Percentiles rank a stretch among this genome's conserved stretches.
phyloP scores from a whole-genome alignment of 1,139 yeast genomes.

The Pichia sp. region DNA sequence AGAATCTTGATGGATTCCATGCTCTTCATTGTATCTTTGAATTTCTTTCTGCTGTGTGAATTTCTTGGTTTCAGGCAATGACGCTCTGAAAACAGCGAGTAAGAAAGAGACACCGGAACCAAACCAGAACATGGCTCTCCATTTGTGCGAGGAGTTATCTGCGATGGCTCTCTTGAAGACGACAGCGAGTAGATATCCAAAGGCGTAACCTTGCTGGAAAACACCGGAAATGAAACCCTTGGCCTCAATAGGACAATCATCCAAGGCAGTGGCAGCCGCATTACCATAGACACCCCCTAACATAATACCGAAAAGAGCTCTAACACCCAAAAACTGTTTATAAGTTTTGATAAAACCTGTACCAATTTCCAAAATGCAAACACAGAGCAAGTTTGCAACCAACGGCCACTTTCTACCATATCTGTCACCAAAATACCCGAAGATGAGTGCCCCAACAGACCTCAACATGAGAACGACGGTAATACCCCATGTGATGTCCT shows the following conservation, averaged over 20 bases:
- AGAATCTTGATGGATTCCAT: constrained; percentile 22
- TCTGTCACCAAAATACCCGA: constrained; percentile 60
- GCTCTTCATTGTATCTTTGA: constrained; percentile 26
- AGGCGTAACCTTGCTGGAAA: constrained; percentile 67
- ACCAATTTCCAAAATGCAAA: constrained; percentile 58
- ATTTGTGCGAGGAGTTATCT: constrained; percentile 44
- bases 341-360: constrained; percentile 65
- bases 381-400: constrained; percentile 43
- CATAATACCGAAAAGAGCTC: constrained; percentile 60
- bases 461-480: constrained; percentile 74
- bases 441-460: constrained; percentile 68
- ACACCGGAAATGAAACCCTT: constrained; percentile 60
- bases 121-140: constrained; percentile 81
- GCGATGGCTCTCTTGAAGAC: constrained; percentile 57
- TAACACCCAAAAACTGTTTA: constrained; percentile 59
- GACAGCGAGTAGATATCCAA: constrained; percentile 61
- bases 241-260: constrained; percentile 58
- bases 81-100: constrained; percentile 46
- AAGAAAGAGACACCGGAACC: constrained; percentile 63
- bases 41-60: constrained; percentile 31
- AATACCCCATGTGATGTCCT: constrained; percentile 70
- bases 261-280: constrained; percentile 62
- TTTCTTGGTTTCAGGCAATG: constrained; percentile 56
- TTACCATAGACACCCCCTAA: constrained; percentile 70
- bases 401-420: constrained; percentile 73